These are phyloP conservation scores for Piper betle DNA, from an alignment of 164 flowering plant species.

Conservation along the genomic window DNA sequence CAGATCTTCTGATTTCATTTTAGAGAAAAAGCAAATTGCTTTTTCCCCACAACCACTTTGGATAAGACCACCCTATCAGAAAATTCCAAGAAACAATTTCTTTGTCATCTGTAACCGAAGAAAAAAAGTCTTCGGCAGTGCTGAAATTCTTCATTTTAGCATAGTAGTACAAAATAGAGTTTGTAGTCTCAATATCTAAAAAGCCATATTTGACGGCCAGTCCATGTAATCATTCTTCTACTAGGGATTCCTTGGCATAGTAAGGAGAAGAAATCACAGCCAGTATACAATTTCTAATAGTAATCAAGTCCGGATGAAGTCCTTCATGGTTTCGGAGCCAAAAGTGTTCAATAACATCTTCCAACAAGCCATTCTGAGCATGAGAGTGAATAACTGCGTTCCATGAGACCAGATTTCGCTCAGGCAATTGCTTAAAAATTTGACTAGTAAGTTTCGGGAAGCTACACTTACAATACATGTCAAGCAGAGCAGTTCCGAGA, in stretches of 20 bases:
- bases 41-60: conserved; percentile 3
- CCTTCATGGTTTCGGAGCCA: conserved; percentile 5
- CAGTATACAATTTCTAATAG: conserved; percentile 9
- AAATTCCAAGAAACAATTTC: conserved; percentile 13
- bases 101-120: neutral
- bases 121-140: conserved; percentile 6
- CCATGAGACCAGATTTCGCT: conserved; percentile 10
- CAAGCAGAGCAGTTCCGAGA: conserved; percentile 10
- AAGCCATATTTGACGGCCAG: conserved; percentile 7
- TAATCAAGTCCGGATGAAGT: conserved; percentile 9
- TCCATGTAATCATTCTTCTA: conserved; percentile 12
- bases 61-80: conserved; percentile 7
- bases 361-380: conserved; percentile 8
- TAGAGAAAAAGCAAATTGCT: conserved; percentile 5
- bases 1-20: conserved; percentile 2
- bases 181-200: conserved; percentile 5
- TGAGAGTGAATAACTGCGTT: conserved; percentile 10
- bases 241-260: neutral
- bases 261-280: conserved; percentile 5
- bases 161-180: conserved; percentile 8
- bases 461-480: conserved; percentile 11
- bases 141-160: conserved; percentile 4
- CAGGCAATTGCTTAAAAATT: conserved; percentile 3
- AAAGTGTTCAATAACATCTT: conserved; percentile 5
- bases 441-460: neutral